phyloP scores from a whole-genome alignment of 192 early-diverging fungal species.

The Mortierella claussenii region DNA sequence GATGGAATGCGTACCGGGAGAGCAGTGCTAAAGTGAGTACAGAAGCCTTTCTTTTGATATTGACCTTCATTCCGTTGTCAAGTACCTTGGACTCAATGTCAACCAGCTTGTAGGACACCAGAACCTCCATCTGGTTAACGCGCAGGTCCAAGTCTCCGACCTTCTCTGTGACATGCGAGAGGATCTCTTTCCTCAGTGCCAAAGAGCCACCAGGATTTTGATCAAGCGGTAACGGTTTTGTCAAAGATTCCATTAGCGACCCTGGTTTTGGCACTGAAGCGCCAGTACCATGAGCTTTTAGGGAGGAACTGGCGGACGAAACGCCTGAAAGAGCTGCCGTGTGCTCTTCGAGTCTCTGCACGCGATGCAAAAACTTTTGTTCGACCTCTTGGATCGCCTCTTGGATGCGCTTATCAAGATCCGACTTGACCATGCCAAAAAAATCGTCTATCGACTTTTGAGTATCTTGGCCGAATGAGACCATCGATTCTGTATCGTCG shows the following conservation, averaged over 20 bases:
- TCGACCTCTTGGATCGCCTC: slow-evolving; percentile 52
- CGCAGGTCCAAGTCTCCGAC: slow-evolving; percentile 48
- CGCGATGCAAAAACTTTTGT: slow-evolving; percentile 49
- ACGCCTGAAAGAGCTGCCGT: slow-evolving; percentile 28
- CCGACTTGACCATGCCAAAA: slow-evolving; percentile 52
- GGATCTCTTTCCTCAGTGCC: slow-evolving; percentile 44
- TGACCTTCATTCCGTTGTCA: background rate
- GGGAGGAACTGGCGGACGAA: background rate
- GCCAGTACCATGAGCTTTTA: background rate
- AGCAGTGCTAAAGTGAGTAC: no score
- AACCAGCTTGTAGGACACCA: slow-evolving; percentile 50
- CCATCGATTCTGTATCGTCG: slow-evolving; percentile 4
- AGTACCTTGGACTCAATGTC: slow-evolving; percentile 52
- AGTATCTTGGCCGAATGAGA: slow-evolving; percentile 39
- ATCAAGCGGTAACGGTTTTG: slow-evolving; percentile 16
- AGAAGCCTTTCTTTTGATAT: background rate
- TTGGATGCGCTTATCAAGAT: slow-evolving; percentile 50
- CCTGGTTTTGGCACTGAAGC: slow-evolving; percentile 12
- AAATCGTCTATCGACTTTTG: slow-evolving; percentile 53
- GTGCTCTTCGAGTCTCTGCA: slow-evolving; percentile 34
- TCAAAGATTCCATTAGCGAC: slow-evolving; percentile 44
- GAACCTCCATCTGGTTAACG: slow-evolving; percentile 50
- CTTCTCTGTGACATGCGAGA: slow-evolving; percentile 49
- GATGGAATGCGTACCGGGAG: background rate
- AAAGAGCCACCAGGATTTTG: slow-evolving; percentile 47